These are phyloP conservation scores for Boletellus emodensis DNA, from an alignment of 768 basidiomycete species.

Conservation along the genomic window DNA sequence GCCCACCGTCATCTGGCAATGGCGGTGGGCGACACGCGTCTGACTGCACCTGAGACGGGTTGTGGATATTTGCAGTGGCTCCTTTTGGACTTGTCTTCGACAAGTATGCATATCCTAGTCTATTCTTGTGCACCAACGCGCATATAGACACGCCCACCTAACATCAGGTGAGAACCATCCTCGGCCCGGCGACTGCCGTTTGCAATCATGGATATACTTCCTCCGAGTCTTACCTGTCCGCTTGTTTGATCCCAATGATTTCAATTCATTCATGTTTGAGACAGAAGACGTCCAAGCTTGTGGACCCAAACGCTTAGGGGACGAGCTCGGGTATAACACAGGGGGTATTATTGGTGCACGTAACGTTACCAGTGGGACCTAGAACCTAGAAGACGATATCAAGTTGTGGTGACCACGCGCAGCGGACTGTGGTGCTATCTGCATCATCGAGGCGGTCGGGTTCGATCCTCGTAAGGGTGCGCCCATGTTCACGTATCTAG, in stretches of 20 bases:
- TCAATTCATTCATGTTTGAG: not conserved
- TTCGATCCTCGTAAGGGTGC: not conserved
- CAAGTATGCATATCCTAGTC: not conserved
- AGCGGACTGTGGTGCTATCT: not conserved
- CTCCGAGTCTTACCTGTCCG: not conserved
- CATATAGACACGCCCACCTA: not conserved
- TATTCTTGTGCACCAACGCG: not conserved
- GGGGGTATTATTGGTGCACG: no score
- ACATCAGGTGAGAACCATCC: conserved; percentile 1
- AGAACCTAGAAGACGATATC: not conserved
- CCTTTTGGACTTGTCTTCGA: not conserved
- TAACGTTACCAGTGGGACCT: no score
- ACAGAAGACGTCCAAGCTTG: not conserved
- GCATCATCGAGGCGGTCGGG: not conserved
- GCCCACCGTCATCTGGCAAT: conserved; percentile 1
- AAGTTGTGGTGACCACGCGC: not conserved
- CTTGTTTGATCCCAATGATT: not conserved
- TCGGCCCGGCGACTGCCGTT: conserved; percentile 4
- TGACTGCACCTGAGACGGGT: not conserved
- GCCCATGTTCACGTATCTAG: not conserved
- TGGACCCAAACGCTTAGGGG: conserved; percentile 1
- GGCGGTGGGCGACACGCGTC: conserved; percentile 7
- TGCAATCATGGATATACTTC: not conserved
- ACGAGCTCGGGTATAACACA: no score
- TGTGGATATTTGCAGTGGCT: conserved; percentile 1